Evolutionary conservation across 139 green algal species (phyloP), one percentile per base, ranked within the genome.

Genomic region (Pseudopediastrum boryanum): DNA sequence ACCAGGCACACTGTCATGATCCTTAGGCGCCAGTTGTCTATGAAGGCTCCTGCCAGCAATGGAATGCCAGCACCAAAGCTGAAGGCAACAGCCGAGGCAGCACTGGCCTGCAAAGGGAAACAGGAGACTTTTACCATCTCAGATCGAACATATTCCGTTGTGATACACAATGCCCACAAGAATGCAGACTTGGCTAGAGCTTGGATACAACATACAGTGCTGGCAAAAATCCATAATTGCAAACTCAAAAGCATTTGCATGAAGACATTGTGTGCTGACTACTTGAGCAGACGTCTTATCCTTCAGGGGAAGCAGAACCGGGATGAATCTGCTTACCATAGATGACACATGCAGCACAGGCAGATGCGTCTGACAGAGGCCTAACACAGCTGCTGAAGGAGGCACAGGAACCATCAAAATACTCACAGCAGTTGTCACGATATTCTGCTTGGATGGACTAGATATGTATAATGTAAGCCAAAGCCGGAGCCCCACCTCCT

Each of bases 31-130:
- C 71, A 78, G 38, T 58, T 29, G 12, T 4, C n/a, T 23, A 87
- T 77, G 64, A 89, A 89, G 10, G 58, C 48, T 21, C 81, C 85
- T 10, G 81, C 78, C 39, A 86, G 59, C 42, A 89, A 75, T 2
- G 85, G 85, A 0, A 87, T 68, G 27, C 25, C 56, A 2, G 85
- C 85, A 2, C 85, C 85, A 4, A 83, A 8, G 0, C 70, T 76
- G 71, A 87, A 89, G 0, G 85, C 75, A 13, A 80, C 2, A 19
- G 71, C 75, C 52, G 54, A 75, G 12, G 84, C 77, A 36, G 84
- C 1, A n/a, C 48, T 46, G 0, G 82, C 82, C 77, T 85, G 48
- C n/a, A 39, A 65, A 65, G 25, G 56, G 10, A 19, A 38, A 31
- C 19, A n/a, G 48, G 16, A 21, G 48, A 58, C 21, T 16, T 58